A percentile compares a stretch with the other conserved stretches of the same genome.
These are phyloP conservation scores for Lentinula lateritia DNA, from an alignment of 768 basidiomycete genomes.

Conservation along the genomic window DNA sequence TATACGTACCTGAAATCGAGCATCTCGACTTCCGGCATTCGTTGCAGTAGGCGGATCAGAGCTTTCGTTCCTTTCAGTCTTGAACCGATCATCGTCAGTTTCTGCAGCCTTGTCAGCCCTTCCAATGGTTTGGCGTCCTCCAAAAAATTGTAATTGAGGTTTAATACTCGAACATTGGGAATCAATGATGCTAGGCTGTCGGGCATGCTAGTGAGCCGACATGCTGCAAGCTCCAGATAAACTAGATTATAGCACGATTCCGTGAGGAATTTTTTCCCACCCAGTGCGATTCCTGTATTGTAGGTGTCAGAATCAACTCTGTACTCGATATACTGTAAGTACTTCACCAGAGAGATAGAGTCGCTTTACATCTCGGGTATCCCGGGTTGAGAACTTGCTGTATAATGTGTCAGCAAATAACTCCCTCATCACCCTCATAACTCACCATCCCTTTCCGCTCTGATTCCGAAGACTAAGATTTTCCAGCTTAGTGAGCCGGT, in stretches of 20 bases:
- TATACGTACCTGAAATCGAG: constrained; percentile 80
- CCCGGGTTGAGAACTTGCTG: constrained; percentile 49
- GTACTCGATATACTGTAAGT: neutral
- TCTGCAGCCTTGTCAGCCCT: constrained; percentile 71
- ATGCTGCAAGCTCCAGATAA: constrained; percentile 89
- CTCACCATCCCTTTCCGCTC: constrained; percentile 68
- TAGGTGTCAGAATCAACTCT: constrained; percentile 12
- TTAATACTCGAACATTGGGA: constrained; percentile 87
- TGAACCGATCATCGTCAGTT: constrained; percentile 83
- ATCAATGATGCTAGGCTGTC: constrained; percentile 52
- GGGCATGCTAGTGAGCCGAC: constrained; percentile 76
- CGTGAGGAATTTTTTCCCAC: constrained; percentile 46
- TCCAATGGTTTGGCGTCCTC: constrained; percentile 63
- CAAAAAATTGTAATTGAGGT: constrained; percentile 97
- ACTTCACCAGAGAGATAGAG: constrained; percentile 89
- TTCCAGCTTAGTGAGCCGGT: constrained; percentile 68
- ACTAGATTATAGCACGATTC: constrained; percentile 84
- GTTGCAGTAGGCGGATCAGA: constrained; percentile 64
- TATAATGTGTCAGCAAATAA: constrained; percentile 8
- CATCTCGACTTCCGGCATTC: constrained; percentile 80
- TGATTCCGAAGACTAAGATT: constrained; percentile 92
- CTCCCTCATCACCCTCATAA: constrained; percentile 15
- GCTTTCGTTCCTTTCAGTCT: constrained; percentile 70
- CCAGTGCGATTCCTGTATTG: constrained; percentile 64
- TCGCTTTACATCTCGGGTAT: constrained; percentile 88